Base-by-base conservation (phyloP, 805 yeast species). In the Nakazawaea siamensis region DNA sequence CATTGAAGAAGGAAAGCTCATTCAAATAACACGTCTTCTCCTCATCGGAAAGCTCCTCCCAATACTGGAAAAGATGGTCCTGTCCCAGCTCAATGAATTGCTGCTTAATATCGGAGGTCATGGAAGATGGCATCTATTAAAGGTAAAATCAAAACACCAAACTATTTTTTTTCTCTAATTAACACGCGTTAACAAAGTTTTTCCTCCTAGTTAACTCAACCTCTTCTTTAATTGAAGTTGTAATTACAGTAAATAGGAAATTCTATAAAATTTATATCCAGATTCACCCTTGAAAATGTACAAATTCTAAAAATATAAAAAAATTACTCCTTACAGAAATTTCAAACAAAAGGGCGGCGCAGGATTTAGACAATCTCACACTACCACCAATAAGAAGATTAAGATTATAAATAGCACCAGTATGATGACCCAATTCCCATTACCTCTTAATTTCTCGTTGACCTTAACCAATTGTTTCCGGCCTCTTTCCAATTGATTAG, bases 341-440 rank as follows among this genome's bases (percentile, higher is more conserved):
- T n/a, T n/a, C n/a, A n/a, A n/a, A n/a, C n/a, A n/a, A n/a, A n/a
- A n/a, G n/a, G n/a, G n/a, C n/a, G n/a, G n/a, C n/a, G n/a, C n/a
- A n/a, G n/a, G n/a, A n/a, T n/a, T n/a, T n/a, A n/a, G n/a, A n/a
- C n/a, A n/a, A n/a, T n/a, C n/a, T n/a, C n/a, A 24, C 11, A 68
- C 35, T 2, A 70, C 48, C 16, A 66, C 54, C 37, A 73, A 43
- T 19, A 73, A 46, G 4, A 71, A 40, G 12, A 73, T 44, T 33
- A 73, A 45, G 15, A 73, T 55, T n/a, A 70, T 27, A 2, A 62
- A 45, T 36, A 73, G 48, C 3, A 62, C 53, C 1, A 67, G 42
- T 8, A 73, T 73, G 1, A 67, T 60, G 21, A 62, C 44, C 64
- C 78, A 71, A 23, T 67, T 70, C 0, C 71, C 70, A 43, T 68